Base-by-base conservation (phyloP, 2,329 filamentous ascomycete species). In the Fusarium tricinctum region DNA sequence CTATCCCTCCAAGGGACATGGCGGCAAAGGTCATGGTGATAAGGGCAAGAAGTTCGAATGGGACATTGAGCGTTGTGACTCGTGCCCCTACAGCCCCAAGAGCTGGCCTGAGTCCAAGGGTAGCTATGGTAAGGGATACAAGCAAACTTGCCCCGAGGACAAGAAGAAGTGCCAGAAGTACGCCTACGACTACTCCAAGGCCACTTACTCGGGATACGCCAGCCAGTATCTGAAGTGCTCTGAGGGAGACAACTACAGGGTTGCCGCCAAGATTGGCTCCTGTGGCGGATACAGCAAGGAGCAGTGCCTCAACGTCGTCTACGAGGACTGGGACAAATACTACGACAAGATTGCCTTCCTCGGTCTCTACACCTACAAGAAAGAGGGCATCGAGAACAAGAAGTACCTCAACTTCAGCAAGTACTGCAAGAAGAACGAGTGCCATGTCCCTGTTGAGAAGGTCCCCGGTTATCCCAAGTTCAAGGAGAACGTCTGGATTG, bases 131-230 rank as follows among this genome's bases (percentile, higher is more conserved):
- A 30, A 22, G 5, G 56, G 49, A 7, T 54, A 61, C 43, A 57
- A n/a, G 33, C 49, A 44, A 13, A 28, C 26, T n/a, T 72, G 70
- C 56, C 70, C 69, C 22, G 40, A 67, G 10, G 20, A 66, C 13
- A 68, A 71, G 43, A 58, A 63, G 50, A 52, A 53, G 28, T 73
- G 69, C 63, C 58, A 66, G 50, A 62, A 63, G 47, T 59, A 68
- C 38, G 54, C n/a, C 32, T 60, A 52, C 20, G 55, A 64, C 38
- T 52, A 59, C 43, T 55, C 52, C 42, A 66, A 63, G 49, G 53
- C 63, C 19, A 59, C 46, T 12, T 63, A 65, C 43, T 52, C 57
- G 5, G 62, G 44, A 38, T 39, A 14, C 19, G 63, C 58, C 45
- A 48, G 46, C 28, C 22, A 52, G 5, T 52, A 30, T 28, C 44